Evolutionary conservation across 805 yeast genomes (phyloP).

Genomic region (Teunomyces panamensis): DNA sequence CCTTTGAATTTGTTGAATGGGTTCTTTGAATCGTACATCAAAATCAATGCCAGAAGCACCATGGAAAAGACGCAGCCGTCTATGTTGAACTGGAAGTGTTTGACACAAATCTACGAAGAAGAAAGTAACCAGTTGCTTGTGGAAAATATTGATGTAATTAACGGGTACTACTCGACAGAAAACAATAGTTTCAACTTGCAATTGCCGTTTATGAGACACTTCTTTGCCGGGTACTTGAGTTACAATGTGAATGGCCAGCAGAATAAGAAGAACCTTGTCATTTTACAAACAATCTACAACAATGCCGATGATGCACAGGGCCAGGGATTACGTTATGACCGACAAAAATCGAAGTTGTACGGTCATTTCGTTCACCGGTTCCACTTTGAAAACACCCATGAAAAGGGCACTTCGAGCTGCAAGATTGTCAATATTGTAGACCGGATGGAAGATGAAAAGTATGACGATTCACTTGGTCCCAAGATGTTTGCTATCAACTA

Average conservation of each 20-base stretch:
- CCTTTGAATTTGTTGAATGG: constrained; percentile 17
- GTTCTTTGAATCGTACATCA: constrained; percentile 22
- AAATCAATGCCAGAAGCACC: constrained; percentile 14
- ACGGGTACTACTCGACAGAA: constrained; percentile 25
- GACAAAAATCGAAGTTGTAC: constrained; percentile 10
- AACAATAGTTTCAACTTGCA: constrained; percentile 20
- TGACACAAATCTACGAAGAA: constrained; percentile 22
- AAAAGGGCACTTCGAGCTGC: constrained; percentile 8
- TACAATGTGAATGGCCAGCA: constrained; percentile 31
- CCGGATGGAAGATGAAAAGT: constrained; percentile 4
- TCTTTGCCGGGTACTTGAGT: constrained; percentile 39
- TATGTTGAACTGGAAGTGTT: constrained; percentile 29
- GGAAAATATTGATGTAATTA: constrained; percentile 25
- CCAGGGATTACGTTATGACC: not conserved
- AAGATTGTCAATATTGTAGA: constrained; percentile 11
- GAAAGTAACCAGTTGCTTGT: constrained; percentile 15
- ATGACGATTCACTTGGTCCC: not conserved
- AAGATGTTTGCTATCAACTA: not conserved
- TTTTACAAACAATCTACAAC: constrained; percentile 32
- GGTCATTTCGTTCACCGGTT: constrained; percentile 27
- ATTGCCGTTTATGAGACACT: constrained; percentile 36
- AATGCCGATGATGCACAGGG: constrained; percentile 11
- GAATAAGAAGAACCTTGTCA: constrained; percentile 18
- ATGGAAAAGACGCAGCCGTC: constrained; percentile 7
- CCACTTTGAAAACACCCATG: constrained; percentile 7